Conservation (phyloP, 768 basidiomycete genomes). For the Amanita rubescens region DNA sequence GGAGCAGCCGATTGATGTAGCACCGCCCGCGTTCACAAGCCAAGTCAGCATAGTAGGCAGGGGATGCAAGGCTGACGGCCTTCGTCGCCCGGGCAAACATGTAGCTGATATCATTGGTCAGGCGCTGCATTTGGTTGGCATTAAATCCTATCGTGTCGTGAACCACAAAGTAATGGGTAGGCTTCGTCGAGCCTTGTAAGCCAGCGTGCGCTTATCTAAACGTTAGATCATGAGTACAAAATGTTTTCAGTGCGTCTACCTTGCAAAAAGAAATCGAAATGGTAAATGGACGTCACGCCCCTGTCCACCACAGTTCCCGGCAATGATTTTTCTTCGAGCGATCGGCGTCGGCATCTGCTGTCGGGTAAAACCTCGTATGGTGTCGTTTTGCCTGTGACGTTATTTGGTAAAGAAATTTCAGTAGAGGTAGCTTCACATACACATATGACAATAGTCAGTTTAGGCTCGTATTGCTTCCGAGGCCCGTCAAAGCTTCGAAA, state of each 20-base stretch:
- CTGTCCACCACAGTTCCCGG: constrained; percentile 80
- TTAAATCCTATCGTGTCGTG: constrained; percentile 69
- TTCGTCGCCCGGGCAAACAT: constrained; percentile 84
- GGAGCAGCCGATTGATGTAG: constrained; percentile 69
- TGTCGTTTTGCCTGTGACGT: constrained; percentile 37
- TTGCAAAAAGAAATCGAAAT: constrained; percentile 67
- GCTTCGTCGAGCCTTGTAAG: constrained; percentile 63
- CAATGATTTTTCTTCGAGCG: constrained; percentile 61
- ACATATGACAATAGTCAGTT: constrained; percentile 68
- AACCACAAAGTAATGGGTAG: constrained; percentile 78
- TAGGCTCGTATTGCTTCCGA: constrained; percentile 38
- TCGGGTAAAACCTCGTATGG: constrained; percentile 60
- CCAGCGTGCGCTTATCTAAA: constrained; percentile 53
- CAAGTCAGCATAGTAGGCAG: constrained; percentile 79
- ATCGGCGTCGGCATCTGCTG: constrained; percentile 43
- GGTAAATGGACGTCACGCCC: constrained; percentile 61
- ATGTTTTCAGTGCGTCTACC: constrained; percentile 23
- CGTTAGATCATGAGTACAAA: neutral
- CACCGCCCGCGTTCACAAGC: constrained; percentile 58
- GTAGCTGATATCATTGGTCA: constrained; percentile 68
- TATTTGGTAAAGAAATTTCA: constrained; percentile 8
- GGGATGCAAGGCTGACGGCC: constrained; percentile 75
- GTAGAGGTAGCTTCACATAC: constrained; percentile 35
- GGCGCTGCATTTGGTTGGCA: constrained; percentile 63
- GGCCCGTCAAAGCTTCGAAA: constrained; percentile 43